Percentiles rank a stretch among this genome's conserved stretches.
These are phyloP conservation scores for Cochlearia excelsa DNA, from an alignment of 345 rosid species.

Conservation along the genomic window DNA sequence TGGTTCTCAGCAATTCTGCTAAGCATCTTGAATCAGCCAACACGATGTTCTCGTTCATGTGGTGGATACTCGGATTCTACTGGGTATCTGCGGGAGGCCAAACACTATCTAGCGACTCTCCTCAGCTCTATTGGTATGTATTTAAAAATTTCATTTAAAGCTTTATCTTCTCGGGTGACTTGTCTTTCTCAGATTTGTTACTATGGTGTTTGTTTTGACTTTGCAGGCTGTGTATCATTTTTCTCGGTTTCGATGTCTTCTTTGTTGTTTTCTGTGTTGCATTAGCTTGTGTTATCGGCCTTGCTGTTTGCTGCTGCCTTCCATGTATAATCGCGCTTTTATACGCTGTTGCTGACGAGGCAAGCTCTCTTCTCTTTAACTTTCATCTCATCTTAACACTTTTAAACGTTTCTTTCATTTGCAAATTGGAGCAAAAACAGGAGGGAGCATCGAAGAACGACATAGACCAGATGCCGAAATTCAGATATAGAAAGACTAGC, in stretches of 20 bases:
- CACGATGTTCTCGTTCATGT: slow-evolving; percentile 84
- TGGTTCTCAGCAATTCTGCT: slow-evolving; percentile 47
- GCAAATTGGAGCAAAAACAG: slow-evolving; percentile 42
- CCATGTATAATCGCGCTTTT: slow-evolving; percentile 95
- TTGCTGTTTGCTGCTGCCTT: slow-evolving; percentile 97
- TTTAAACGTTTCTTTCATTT: too few species aligned
- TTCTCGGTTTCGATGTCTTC: slow-evolving; percentile 94
- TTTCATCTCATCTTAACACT: not conserved
- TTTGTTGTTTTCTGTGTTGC: slow-evolving; percentile 94
- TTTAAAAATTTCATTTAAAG: not conserved
- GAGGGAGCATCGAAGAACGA: slow-evolving; percentile 92
- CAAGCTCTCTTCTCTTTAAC: slow-evolving; percentile 31
- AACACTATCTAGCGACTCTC: slow-evolving; percentile 54
- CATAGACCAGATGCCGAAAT: slow-evolving; percentile 77
- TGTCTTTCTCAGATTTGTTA: not conserved
- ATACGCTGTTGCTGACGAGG: slow-evolving; percentile 97
- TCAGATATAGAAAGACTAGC: slow-evolving; percentile 50
- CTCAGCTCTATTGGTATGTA: slow-evolving; percentile 85
- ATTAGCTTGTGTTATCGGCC: slow-evolving; percentile 84
- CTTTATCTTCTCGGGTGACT: too few species aligned
- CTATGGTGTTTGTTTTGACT: slow-evolving; percentile 15
- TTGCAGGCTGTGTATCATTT: slow-evolving; percentile 88
- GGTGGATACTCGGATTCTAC: slow-evolving; percentile 97
- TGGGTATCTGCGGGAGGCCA: slow-evolving; percentile 94
- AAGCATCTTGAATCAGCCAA: slow-evolving; percentile 90